A percentile compares a stretch with the other conserved stretches of the same genome.
These are phyloP conservation scores for Aspergillus steynii DNA, from an alignment of 495 filamentous ascomycete species.

Conservation along the genomic window DNA sequence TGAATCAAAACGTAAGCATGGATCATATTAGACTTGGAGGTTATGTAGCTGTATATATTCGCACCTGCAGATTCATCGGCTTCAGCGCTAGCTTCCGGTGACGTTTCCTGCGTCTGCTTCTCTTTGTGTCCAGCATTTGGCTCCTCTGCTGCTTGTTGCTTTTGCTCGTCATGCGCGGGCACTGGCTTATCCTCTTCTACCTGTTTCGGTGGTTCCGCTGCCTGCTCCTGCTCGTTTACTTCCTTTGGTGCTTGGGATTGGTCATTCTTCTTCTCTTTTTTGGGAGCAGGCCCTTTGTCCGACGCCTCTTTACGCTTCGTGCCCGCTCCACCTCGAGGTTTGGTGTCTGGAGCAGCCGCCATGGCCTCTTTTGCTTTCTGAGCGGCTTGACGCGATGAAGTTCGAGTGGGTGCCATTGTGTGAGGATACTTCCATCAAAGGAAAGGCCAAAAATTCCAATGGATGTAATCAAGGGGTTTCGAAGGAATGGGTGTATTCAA, in stretches of 20 bases:
- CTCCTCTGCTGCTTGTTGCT: constrained; percentile 9
- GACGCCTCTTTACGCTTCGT: constrained; percentile 38
- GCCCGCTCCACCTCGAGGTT: constrained; percentile 23
- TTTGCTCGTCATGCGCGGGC: constrained; percentile 1
- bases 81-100: not conserved
- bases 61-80: constrained; percentile 1
- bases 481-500: constrained; percentile 6
- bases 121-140: not conserved
- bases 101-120: constrained; percentile 5
- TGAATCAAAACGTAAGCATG: not conserved
- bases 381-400: constrained; percentile 45
- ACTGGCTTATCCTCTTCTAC: constrained; percentile 21
- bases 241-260: constrained; percentile 3
- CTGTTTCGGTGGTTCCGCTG: constrained; percentile 27
- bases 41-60: not conserved
- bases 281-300: constrained; percentile 28
- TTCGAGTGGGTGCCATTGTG: constrained; percentile 37
- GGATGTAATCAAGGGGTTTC: not conserved
- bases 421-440: constrained; percentile 20
- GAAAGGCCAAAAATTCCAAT: constrained; percentile 2
- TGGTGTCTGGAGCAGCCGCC: constrained; percentile 25
- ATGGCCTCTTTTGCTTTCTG: constrained; percentile 50
- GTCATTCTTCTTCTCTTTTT: constrained; percentile 35
- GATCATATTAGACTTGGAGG: not conserved
- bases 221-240: constrained; percentile 9